Conservation (phyloP, 1,284 basidiomycete species). For the Cryptococcus amylolentus region DNA sequence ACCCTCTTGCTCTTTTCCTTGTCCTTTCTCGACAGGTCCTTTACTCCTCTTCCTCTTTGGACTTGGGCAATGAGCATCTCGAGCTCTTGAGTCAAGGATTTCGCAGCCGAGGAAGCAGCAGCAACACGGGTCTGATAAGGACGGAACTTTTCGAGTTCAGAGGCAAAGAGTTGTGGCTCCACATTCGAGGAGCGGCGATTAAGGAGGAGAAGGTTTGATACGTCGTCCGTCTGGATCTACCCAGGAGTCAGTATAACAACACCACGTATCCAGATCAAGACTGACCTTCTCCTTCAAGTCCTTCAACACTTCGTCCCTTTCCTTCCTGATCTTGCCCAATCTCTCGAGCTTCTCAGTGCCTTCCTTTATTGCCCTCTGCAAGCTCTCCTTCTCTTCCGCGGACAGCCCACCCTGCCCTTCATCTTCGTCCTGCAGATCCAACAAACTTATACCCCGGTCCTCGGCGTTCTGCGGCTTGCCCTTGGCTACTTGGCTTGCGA, state of each 20-base stretch:
- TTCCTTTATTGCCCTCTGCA: constrained; percentile 66
- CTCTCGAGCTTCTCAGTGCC: constrained; percentile 73
- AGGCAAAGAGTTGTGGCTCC: constrained; percentile 82
- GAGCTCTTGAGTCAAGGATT: constrained; percentile 67
- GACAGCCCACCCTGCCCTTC: constrained; percentile 50
- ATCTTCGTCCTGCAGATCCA: constrained; percentile 63
- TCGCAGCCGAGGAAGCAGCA: constrained; percentile 72
- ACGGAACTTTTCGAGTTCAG: constrained; percentile 91
- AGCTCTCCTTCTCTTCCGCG: constrained; percentile 60
- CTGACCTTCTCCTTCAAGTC: constrained; percentile 75
- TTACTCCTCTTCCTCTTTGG: constrained; percentile 65
- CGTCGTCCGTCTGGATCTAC: constrained; percentile 91
- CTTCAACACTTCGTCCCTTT: constrained; percentile 80
- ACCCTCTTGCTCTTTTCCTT: constrained; percentile 63
- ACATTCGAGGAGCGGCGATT: constrained; percentile 81
- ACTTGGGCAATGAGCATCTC: constrained; percentile 68
- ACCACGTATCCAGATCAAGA: not conserved
- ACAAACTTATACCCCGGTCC: constrained; percentile 48
- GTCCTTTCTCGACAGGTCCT: constrained; percentile 73
- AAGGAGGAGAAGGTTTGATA: constrained; percentile 87
- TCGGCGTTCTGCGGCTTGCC: constrained; percentile 53
- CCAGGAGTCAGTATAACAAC: not conserved
- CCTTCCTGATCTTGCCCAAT: constrained; percentile 75
- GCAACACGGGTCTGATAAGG: constrained; percentile 80
- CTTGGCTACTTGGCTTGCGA: constrained; percentile 62